These are phyloP conservation scores for Trichophaea hybrida DNA, from an alignment of 2,329 filamentous ascomycete species.

Conservation along the genomic window DNA sequence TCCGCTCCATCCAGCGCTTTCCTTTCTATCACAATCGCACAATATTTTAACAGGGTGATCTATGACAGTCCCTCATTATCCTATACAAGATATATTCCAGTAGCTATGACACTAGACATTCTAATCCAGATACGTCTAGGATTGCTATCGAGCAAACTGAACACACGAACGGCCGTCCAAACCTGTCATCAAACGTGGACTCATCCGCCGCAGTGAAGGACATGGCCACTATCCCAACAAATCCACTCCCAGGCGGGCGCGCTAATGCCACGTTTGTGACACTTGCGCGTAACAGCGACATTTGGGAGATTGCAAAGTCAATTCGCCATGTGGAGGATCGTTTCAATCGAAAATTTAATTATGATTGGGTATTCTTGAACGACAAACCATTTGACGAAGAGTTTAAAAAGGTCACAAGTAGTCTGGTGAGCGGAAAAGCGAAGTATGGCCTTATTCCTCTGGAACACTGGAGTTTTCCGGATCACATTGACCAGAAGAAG, in stretches of 20 bases:
- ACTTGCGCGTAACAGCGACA: constrained; percentile 76
- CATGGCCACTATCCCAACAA: constrained; percentile 18
- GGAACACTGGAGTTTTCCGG: constrained; percentile 95
- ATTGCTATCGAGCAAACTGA: constrained; percentile 11
- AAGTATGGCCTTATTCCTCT: constrained; percentile 77
- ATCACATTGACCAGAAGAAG: constrained; percentile 89
- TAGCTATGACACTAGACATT: constrained; percentile 11
- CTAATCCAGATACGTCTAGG: constrained; percentile 10
- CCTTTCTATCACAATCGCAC: neutral
- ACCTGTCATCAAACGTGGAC: neutral
- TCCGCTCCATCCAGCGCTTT: neutral
- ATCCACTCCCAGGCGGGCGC: constrained; percentile 34
- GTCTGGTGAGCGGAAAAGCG: constrained; percentile 83
- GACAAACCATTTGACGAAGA: constrained; percentile 84
- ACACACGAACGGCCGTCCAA: constrained; percentile 1
- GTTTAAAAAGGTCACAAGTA: constrained; percentile 82
- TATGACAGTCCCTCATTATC: constrained; percentile 22
- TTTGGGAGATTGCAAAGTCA: constrained; percentile 93
- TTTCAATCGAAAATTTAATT: constrained; percentile 93
- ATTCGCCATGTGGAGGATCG: constrained; percentile 95
- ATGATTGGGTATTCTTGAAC: constrained; percentile 99
- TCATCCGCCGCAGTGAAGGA: neutral
- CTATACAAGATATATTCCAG: constrained; percentile 27
- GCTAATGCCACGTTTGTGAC: constrained; percentile 98
- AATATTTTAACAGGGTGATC: neutral